Evolutionary conservation across 441 rosid genomes (phyloP).

Genomic region (Breynia disticha): DNA sequence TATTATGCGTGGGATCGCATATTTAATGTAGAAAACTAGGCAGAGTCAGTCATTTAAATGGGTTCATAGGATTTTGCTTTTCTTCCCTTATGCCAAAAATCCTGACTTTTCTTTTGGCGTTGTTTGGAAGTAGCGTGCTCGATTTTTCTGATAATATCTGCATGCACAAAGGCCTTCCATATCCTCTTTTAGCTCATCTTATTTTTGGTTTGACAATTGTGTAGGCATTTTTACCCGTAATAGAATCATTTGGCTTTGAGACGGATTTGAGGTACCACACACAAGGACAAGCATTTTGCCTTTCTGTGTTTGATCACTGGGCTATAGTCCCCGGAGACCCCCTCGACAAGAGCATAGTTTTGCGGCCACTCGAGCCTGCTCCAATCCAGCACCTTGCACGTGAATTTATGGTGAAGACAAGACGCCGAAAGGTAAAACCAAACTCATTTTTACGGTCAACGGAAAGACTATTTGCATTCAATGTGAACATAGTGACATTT

Average conservation of each 20-base stretch:
- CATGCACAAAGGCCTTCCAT: no score
- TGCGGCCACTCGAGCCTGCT: slow-evolving; percentile 82
- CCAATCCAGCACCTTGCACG: slow-evolving; percentile 90
- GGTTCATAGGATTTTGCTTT: no score
- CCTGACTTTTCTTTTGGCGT: no score
- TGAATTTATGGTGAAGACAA: slow-evolving; percentile 90
- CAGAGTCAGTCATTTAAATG: no score
- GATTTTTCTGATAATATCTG: no score
- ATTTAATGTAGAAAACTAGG: no score
- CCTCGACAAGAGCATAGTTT: slow-evolving; percentile 71
- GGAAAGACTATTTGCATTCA: background rate
- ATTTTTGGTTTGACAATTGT: slow-evolving; percentile 11
- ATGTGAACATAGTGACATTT: background rate
- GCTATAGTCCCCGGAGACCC: slow-evolving; percentile 91
- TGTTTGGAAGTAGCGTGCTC: no score
- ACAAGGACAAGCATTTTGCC: slow-evolving; percentile 80
- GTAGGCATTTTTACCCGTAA: slow-evolving; percentile 81
- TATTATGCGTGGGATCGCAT: background rate
- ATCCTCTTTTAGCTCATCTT: background rate
- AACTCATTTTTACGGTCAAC: background rate
- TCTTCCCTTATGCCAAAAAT: no score
- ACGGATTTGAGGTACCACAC: slow-evolving; percentile 83
- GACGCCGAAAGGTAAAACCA: slow-evolving; percentile 66
- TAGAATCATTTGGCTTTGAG: slow-evolving; percentile 87
- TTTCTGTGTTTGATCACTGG: slow-evolving; percentile 81